phyloP scores from a whole-genome alignment of 2,329 filamentous ascomycete genomes.

The Chrysoporthe deuterocubensis region DNA sequence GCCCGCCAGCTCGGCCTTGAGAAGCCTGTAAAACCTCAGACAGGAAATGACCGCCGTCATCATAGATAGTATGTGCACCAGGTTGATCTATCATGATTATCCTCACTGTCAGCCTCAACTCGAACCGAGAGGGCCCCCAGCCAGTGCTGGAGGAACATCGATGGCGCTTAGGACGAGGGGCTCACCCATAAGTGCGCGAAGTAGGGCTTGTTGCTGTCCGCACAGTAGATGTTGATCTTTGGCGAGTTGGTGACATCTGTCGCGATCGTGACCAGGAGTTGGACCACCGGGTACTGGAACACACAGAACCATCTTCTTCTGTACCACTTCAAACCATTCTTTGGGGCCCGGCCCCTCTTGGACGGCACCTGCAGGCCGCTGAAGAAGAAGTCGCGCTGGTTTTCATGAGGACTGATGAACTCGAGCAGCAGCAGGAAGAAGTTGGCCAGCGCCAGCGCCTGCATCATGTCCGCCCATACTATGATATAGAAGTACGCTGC shows the following conservation, averaged over 20 bases:
- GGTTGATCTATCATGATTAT: constrained; percentile 31
- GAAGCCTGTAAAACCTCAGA: constrained; percentile 35
- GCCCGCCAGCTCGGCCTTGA: constrained; percentile 35
- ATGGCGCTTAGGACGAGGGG: not conserved
- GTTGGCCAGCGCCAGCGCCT: constrained; percentile 44
- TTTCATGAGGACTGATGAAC: constrained; percentile 42
- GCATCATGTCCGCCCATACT: constrained; percentile 43
- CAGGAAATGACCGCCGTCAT: constrained; percentile 34
- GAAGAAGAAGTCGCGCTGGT: constrained; percentile 42
- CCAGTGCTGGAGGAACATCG: not conserved
- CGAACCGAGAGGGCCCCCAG: not conserved
- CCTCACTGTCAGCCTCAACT: constrained; percentile 1
- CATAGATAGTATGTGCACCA: constrained; percentile 35
- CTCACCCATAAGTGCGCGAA: constrained; percentile 39
- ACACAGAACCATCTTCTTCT: constrained; percentile 40
- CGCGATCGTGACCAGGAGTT: constrained; percentile 46
- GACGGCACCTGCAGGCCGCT: constrained; percentile 37
- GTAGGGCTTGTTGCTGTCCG: constrained; percentile 34
- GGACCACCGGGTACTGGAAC: constrained; percentile 46
- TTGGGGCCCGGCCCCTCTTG: constrained; percentile 32
- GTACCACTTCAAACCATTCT: constrained; percentile 40
- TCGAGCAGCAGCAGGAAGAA: constrained; percentile 50
- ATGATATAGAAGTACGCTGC: constrained; percentile 45
- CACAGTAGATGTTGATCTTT: constrained; percentile 36
- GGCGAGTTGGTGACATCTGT: constrained; percentile 36